Conservation (phyloP, 257 asterid species). For the Jasminum sambac region DNA sequence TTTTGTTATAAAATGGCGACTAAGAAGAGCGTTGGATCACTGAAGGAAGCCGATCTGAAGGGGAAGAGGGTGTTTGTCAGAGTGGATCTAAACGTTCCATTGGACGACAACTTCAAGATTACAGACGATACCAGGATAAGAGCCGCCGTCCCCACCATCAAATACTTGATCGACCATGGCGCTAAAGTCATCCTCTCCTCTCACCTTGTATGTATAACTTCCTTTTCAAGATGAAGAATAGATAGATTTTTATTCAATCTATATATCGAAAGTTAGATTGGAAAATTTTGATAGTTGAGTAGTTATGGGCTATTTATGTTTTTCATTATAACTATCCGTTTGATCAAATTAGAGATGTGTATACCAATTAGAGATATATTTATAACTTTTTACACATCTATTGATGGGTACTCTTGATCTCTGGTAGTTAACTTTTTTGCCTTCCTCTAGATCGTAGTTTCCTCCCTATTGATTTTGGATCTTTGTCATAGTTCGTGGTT, state of each 20-base stretch:
- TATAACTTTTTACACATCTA: no score
- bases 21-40: slow-evolving; percentile 78
- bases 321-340: neutral
- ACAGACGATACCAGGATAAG: slow-evolving; percentile 79
- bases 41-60: slow-evolving; percentile 72
- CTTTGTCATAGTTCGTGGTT: neutral
- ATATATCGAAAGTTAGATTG: neutral
- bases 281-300: neutral
- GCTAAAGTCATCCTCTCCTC: slow-evolving; percentile 45
- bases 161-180: slow-evolving; percentile 48
- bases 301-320: neutral
- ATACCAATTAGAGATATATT: no score
- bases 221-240: neutral
- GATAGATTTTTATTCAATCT: neutral
- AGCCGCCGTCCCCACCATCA: slow-evolving; percentile 75
- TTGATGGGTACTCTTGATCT: neutral
- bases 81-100: slow-evolving; percentile 77
- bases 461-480: neutral
- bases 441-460: neutral
- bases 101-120: slow-evolving; percentile 64
- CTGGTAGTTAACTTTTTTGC: neutral
- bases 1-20: slow-evolving; percentile 45
- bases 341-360: neutral
- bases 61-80: slow-evolving; percentile 71
- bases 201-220: slow-evolving; percentile 34